phyloP scores from a whole-genome alignment of 1,284 basidiomycete species.

The Jaminaea rosea region DNA sequence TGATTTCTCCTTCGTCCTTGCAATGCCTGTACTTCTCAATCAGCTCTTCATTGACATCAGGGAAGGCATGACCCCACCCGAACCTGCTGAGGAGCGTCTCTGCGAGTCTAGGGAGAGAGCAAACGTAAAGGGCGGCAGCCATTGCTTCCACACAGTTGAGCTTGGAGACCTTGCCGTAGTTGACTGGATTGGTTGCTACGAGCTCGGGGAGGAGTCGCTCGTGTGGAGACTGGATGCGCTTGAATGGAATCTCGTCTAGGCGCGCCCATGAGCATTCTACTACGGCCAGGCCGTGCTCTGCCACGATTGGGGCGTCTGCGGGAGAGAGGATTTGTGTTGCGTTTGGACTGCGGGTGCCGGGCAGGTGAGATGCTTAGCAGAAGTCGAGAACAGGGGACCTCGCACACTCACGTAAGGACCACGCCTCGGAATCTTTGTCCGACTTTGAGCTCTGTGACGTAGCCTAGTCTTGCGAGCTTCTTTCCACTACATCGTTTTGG shows the following conservation, averaged over 20 bases:
- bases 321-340: conserved; percentile 73
- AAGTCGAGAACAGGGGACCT: neutral
- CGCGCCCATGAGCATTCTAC: conserved; percentile 97
- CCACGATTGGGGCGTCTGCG: conserved; percentile 71
- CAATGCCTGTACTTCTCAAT: neutral
- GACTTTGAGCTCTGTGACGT: conserved; percentile 74
- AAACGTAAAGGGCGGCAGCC: neutral
- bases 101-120: neutral
- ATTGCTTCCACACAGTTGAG: conserved; percentile 43
- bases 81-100: neutral
- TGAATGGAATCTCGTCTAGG: conserved; percentile 84
- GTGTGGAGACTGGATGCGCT: conserved; percentile 82
- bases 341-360: conserved; percentile 84
- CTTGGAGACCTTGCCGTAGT: conserved; percentile 44
- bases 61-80: conserved; percentile 1
- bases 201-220: conserved; percentile 60
- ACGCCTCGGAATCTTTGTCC: conserved; percentile 82
- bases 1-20: neutral
- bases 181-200: conserved; percentile 44
- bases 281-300: conserved; percentile 72
- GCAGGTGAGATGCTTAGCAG: conserved; percentile 1
- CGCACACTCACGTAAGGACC: conserved; percentile 74
- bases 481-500: conserved; percentile 89
- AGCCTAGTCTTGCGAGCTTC: conserved; percentile 73
- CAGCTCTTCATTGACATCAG: neutral